phyloP scores from a whole-genome alignment of 371 early-diverging fungal species.

The Umbelopsis sp. region DNA sequence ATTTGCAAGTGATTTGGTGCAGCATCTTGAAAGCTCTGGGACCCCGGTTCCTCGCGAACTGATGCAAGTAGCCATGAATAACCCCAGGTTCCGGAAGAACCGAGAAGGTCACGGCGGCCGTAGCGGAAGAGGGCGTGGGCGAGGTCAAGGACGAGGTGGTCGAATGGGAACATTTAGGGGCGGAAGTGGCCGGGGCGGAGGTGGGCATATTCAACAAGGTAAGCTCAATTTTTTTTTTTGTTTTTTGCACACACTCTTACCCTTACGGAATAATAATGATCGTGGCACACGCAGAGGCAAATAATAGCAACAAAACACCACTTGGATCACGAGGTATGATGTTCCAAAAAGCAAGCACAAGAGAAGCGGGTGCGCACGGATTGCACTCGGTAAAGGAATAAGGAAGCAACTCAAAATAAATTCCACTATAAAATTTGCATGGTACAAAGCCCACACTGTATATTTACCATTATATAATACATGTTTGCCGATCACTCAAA shows the following conservation, averaged over 20 bases:
- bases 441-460: neutral
- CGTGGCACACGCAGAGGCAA: conserved; percentile 8
- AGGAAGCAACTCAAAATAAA: neutral
- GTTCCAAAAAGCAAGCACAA: conserved; percentile 40
- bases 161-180: conserved; percentile 51
- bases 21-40: conserved; percentile 71
- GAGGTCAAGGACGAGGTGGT: conserved; percentile 48
- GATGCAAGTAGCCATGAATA: conserved; percentile 75
- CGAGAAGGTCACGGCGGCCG: conserved; percentile 40
- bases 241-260: neutral
- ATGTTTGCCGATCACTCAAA: conserved; percentile 4
- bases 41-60: conserved; percentile 66
- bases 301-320: conserved; percentile 32
- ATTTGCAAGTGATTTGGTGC: conserved; percentile 80
- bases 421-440: conserved; percentile 1
- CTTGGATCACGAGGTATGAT: conserved; percentile 29
- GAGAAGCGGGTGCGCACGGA: conserved; percentile 34
- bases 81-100: conserved; percentile 65
- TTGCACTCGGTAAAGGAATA: conserved; percentile 26
- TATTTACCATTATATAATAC: neutral
- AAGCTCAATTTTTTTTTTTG: neutral
- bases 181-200: conserved; percentile 28
- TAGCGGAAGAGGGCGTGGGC: conserved; percentile 45
- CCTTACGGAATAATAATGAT: conserved; percentile 12
- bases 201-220: conserved; percentile 17